These are phyloP conservation scores for Ustulina deusta DNA, from an alignment of 2,329 filamentous ascomycete species.

Conservation along the genomic window DNA sequence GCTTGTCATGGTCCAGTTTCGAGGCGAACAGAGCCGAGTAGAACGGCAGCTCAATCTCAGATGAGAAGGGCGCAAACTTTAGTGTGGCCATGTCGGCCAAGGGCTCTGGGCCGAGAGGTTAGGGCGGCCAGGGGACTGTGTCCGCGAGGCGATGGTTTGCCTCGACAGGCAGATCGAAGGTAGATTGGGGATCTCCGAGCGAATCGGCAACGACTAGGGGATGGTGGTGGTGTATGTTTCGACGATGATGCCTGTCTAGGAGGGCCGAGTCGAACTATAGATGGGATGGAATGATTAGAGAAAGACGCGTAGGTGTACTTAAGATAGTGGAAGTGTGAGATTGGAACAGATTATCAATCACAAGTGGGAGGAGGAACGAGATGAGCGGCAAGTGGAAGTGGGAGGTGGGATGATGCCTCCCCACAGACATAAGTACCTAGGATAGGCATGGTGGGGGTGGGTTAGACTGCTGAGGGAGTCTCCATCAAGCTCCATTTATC, in stretches of 20 bases:
- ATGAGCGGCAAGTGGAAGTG: conserved; percentile 1
- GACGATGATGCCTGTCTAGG: not conserved
- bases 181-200: not conserved
- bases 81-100: conserved; percentile 56
- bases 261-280: not conserved
- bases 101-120: conserved; percentile 1
- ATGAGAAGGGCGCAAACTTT: conserved; percentile 88
- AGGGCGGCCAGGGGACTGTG: not conserved
- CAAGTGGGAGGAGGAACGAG: conserved; percentile 15
- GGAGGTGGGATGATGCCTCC: conserved; percentile 6
- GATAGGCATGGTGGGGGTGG: not conserved
- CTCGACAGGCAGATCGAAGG: not conserved
- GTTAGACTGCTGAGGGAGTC: not conserved
- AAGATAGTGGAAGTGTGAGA: not conserved
- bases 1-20: conserved; percentile 97
- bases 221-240: not conserved
- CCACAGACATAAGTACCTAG: not conserved
- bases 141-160: not conserved
- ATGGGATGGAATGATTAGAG: not conserved
- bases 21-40: conserved; percentile 91
- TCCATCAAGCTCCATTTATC: conserved; percentile 5
- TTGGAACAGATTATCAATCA: not conserved
- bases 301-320: conserved; percentile 7
- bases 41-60: conserved; percentile 95
- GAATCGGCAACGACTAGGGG: not conserved